Evolutionary conservation across 164 flowering plant genomes (phyloP), one percentile per base, ranked within the genome.

Genomic region (Berberis vulgaris): DNA sequence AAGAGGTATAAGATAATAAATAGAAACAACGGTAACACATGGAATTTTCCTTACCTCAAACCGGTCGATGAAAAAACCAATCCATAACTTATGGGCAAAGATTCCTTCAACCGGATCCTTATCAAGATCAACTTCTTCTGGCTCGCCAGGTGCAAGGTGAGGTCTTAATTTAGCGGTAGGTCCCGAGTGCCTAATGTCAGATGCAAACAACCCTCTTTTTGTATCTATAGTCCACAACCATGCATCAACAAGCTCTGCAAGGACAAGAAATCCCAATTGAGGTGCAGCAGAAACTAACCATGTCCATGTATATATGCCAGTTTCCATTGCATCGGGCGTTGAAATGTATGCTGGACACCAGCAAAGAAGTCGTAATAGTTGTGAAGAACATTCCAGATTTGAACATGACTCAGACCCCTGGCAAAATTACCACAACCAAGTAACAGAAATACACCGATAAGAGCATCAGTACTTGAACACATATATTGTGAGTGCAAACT

Each of bases 181-280:
- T 43, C 99, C 99, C 73, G 83, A 76, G 67, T 67, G 80, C 72
- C 79, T 81, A 62, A 68, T 74, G 45, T 86, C 95, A 69, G 83
- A 82, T 65, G 98, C 96, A 84, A 95, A 95, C 43, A 91, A 79
- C 43, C 99, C 99, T 54, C 96, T 80, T 71, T 91, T 91, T 49
- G 95, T 95, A 73, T 95, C 98, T 72, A 95, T 81, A 26, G 98
- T 88, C 99, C 99, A 95, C 67, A 95, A 77, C 99, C 99, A 95
- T 66, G 99, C 99, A 81, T 95, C 99, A 62, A 91, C 97, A 73
- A 89, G 96, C 80, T 91, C 99, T 3, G 98, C 90, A 72, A 95
- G 97, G 56, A 95, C 88, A 43, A 87, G 83, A 64, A 95, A 80
- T 9, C 98, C 98, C 76, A 91, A 72, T 61, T 86, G 83, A 65